Conservation (phyloP, 345 rosid genomes). For the Balakata baccata region DNA sequence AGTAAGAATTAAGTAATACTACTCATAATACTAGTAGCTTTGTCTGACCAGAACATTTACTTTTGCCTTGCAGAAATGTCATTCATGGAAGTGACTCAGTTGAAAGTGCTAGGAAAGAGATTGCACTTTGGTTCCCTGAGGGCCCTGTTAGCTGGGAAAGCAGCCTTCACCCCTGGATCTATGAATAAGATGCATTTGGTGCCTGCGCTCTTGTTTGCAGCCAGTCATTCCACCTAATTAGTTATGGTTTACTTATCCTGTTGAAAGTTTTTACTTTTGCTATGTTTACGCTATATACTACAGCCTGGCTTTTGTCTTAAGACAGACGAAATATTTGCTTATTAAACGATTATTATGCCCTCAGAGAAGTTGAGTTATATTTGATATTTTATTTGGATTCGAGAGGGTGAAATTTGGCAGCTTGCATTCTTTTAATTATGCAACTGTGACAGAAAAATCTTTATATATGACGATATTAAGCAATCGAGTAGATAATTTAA, state of each 20-base stretch:
- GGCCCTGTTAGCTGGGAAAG: slow-evolving; percentile 73
- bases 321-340: background rate
- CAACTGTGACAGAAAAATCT: too few species aligned
- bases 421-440: too few species aligned
- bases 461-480: too few species aligned
- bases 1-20: too few species aligned
- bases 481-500: too few species aligned
- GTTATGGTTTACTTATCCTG: background rate
- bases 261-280: background rate
- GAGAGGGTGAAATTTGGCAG: background rate
- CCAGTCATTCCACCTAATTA: background rate
- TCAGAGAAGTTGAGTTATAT: background rate
- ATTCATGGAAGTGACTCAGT: slow-evolving; percentile 88
- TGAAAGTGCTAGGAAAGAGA: slow-evolving; percentile 78
- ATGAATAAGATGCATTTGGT: slow-evolving; percentile 37
- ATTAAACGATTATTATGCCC: background rate
- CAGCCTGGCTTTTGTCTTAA: background rate
- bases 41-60: background rate
- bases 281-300: background rate
- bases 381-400: background rate
- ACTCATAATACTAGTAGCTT: too few species aligned
- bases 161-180: slow-evolving; percentile 77
- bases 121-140: slow-evolving; percentile 87
- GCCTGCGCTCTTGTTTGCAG: background rate
- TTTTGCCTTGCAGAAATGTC: slow-evolving; percentile 52